Evolutionary conservation across 2,329 filamentous ascomycete species (phyloP).

Genomic region (Venturia asperata): DNA sequence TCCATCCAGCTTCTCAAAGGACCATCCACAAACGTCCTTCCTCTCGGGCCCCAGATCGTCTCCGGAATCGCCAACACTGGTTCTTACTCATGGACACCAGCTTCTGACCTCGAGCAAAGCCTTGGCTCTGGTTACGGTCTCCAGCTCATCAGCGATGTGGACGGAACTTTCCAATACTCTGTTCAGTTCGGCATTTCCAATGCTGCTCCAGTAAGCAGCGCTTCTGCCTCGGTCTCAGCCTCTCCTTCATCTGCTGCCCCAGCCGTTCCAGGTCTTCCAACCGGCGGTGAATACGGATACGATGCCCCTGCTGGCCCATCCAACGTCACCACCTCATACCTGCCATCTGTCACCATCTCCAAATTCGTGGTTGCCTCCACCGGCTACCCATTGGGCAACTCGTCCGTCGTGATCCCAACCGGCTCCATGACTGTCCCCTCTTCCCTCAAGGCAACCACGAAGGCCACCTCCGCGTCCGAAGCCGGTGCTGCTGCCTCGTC

Average conservation of each 20-base stretch:
- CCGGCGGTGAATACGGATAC: slow-evolving; percentile 1
- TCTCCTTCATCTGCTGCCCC: slow-evolving; percentile 1
- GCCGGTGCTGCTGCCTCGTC: background rate
- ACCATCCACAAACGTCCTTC: slow-evolving; percentile 48
- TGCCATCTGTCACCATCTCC: slow-evolving; percentile 5
- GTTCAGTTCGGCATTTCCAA: slow-evolving; percentile 19
- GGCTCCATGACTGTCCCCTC: slow-evolving; percentile 4
- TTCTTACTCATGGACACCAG: slow-evolving; percentile 49
- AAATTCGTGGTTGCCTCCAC: slow-evolving; percentile 7
- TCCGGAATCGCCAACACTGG: slow-evolving; percentile 52
- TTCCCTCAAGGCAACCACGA: slow-evolving; percentile 1
- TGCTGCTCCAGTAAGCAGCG: background rate
- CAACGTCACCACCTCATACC: background rate
- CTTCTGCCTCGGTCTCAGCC: background rate
- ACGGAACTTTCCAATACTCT: slow-evolving; percentile 17
- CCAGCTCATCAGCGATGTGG: slow-evolving; percentile 42
- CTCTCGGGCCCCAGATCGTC: slow-evolving; percentile 42
- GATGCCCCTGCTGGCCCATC: background rate
- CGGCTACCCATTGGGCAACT: slow-evolving; percentile 10
- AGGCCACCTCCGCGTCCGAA: background rate
- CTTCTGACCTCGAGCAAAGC: slow-evolving; percentile 38
- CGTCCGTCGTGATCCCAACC: background rate
- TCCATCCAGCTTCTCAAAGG: slow-evolving; percentile 56
- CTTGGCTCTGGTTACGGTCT: slow-evolving; percentile 52
- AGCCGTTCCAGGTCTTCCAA: background rate